Evolutionary conservation across 768 basidiomycete genomes (phyloP).

Genomic region (Boletales sp.): DNA sequence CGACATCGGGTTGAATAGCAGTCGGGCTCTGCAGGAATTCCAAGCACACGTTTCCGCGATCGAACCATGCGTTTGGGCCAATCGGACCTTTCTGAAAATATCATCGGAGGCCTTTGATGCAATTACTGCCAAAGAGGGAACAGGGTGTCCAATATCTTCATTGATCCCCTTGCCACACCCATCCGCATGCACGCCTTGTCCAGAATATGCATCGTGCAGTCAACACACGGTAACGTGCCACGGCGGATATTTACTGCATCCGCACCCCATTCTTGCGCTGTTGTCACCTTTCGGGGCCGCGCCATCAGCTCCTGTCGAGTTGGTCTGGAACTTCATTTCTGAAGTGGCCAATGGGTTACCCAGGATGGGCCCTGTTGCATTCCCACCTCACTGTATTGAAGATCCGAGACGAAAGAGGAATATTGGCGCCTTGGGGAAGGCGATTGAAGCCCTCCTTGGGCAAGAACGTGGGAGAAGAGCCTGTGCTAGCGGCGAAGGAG

Average conservation of each 20-base stretch:
- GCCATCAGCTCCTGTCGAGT: conserved; percentile 36
- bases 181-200: conserved; percentile 67
- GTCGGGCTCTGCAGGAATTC: conserved; percentile 48
- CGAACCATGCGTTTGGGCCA: conserved; percentile 54
- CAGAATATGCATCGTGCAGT: conserved; percentile 62
- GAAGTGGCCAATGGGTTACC: conserved; percentile 64
- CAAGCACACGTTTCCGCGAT: conserved; percentile 44
- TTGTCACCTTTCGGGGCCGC: conserved; percentile 39
- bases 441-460: conserved; percentile 60
- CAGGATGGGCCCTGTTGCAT: conserved; percentile 68
- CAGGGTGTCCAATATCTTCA: conserved; percentile 52
- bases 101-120: conserved; percentile 24
- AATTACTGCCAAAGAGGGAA: conserved; percentile 29
- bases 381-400: conserved; percentile 73
- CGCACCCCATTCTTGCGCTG: conserved; percentile 53
- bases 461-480: conserved; percentile 61
- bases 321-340: conserved; percentile 47
- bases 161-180: conserved; percentile 56
- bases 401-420: conserved; percentile 71
- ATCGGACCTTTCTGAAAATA: conserved; percentile 44
- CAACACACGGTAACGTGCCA: conserved; percentile 60
- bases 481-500: conserved; percentile 50
- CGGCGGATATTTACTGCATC: conserved; percentile 59
- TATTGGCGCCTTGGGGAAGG: conserved; percentile 72
- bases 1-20: conserved; percentile 59